Conservation (phyloP, 2,329 filamentous ascomycete species). For the Fusarium sp. region DNA sequence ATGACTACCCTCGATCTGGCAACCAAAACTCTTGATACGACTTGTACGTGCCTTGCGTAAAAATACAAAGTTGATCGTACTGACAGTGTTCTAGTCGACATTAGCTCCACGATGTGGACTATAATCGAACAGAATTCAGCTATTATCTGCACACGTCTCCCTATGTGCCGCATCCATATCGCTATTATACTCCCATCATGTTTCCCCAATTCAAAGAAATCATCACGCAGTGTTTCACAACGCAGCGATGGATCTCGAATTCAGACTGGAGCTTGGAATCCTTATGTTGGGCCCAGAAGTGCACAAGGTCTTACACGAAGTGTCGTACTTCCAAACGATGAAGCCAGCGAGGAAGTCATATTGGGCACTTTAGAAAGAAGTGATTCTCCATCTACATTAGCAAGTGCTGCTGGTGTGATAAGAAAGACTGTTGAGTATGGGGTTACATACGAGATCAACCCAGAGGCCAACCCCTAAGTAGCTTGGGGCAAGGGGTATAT, state of each 20-base stretch:
- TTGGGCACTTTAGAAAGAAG: constrained; percentile 37
- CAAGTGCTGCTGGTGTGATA: constrained; percentile 41
- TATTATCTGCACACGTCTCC: constrained; percentile 52
- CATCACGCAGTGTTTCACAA: not conserved
- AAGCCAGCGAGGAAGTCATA: constrained; percentile 50
- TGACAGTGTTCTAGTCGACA: constrained; percentile 40
- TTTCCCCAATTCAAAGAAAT: constrained; percentile 38
- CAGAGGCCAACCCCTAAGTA: constrained; percentile 1
- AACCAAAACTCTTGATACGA: constrained; percentile 50
- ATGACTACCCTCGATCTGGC: constrained; percentile 53
- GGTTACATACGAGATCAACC: constrained; percentile 45
- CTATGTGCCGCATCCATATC: constrained; percentile 53
- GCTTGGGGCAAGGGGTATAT: not conserved
- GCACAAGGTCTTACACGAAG: constrained; percentile 42
- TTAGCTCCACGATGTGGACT: constrained; percentile 51
- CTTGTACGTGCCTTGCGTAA: constrained; percentile 40
- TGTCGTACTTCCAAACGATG: constrained; percentile 41
- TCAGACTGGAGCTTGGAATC: constrained; percentile 43
- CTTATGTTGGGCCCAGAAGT: constrained; percentile 45
- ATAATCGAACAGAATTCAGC: constrained; percentile 52
- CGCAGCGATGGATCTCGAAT: constrained; percentile 9
- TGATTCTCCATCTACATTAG: constrained; percentile 5
- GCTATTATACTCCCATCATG: constrained; percentile 48
- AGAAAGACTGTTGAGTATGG: constrained; percentile 50
- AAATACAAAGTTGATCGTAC: not conserved